Evolutionary conservation across 305 asterid species (phyloP).

Genomic region (Fraxinus floribunda): DNA sequence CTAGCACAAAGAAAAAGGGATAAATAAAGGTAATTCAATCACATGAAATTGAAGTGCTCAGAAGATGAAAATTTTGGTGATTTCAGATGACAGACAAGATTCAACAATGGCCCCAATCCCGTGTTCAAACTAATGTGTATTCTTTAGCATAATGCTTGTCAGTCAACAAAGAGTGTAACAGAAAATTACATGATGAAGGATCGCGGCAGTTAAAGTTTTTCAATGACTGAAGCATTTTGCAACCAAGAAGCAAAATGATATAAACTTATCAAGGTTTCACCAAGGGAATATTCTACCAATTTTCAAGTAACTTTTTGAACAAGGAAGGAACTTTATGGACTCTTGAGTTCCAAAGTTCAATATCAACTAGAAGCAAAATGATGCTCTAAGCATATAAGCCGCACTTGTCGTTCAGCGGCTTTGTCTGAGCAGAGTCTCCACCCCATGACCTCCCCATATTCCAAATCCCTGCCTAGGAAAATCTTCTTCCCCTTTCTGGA

Average conservation of each 20-base stretch:
- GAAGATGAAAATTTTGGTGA: background rate
- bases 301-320: background rate
- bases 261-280: background rate
- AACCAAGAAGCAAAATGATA: background rate
- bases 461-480: background rate
- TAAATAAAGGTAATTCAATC: conserved; percentile 9
- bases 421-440: background rate
- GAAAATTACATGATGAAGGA: background rate
- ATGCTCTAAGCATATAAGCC: background rate
- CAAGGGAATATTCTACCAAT: background rate
- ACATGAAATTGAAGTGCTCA: background rate
- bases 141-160: background rate
- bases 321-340: background rate
- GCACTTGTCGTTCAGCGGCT: background rate
- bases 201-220: background rate
- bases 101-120: background rate
- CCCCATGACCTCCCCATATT: background rate
- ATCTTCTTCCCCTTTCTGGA: background rate
- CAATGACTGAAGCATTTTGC: background rate
- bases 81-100: background rate
- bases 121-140: background rate
- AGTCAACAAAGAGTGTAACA: background rate
- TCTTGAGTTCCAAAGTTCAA: background rate
- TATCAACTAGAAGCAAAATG: background rate
- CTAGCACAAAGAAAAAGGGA: conserved; percentile 32